Percentiles rank a stretch among this genome's conserved stretches.
These are phyloP conservation scores for Mucor lusitanicus DNA, from an alignment of 371 early-diverging fungal genomes.

Conservation along the genomic window DNA sequence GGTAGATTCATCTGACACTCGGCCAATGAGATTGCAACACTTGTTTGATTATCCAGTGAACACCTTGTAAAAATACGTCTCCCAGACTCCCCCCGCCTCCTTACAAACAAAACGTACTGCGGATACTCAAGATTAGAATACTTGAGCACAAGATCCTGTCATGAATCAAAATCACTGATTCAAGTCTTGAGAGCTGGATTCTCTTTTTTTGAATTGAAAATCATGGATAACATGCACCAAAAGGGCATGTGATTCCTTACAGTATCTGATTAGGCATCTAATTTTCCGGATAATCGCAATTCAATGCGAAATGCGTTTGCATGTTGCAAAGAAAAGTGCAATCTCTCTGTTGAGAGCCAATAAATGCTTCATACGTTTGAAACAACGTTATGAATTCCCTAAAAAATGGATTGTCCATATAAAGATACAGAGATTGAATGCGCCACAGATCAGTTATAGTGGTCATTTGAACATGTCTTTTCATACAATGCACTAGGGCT, in stretches of 20 bases:
- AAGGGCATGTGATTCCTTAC: neutral
- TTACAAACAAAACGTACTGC: neutral
- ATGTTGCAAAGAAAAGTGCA: neutral
- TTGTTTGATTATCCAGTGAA: slow-evolving; percentile 15
- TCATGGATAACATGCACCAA: neutral
- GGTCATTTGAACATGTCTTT: neutral
- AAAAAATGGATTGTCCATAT: neutral
- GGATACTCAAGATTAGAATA: neutral
- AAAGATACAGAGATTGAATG: neutral
- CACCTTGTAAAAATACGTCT: neutral
- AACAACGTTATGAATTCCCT: neutral
- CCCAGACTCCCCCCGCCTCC: neutral
- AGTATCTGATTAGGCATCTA: neutral
- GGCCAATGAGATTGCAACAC: slow-evolving; percentile 23
- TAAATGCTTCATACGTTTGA: neutral
- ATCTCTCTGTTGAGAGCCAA: neutral
- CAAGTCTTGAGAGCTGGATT: neutral
- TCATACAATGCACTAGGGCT: neutral
- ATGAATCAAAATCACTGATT: neutral
- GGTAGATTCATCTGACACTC: neutral
- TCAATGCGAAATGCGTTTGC: neutral
- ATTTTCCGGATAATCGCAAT: neutral
- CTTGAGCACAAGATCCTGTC: neutral
- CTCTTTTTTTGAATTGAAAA: neutral
- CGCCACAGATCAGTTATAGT: neutral